Evolutionary conservation across 1,284 basidiomycete genomes (phyloP), one percentile per base, ranked within the genome.

Genomic region (Microbotryum intermedium): DNA sequence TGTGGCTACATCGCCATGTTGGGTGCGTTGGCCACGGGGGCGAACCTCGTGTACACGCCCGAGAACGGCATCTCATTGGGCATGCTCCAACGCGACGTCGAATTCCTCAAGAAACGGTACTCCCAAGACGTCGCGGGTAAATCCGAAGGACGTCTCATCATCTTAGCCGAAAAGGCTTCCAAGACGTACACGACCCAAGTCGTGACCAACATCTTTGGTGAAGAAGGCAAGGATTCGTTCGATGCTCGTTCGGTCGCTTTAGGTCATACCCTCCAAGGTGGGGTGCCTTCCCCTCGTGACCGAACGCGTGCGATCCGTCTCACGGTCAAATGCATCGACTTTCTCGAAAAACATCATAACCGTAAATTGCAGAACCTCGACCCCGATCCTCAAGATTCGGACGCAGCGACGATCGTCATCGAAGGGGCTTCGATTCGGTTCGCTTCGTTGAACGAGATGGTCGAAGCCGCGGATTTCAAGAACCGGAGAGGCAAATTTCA

Each of bases 201-300:
- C 56, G 83, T 99, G 69, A 94, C 87, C 66, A 89, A 90, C 74
- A 94, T 99, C 78, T 78, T 97, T 76, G 87, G 87, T 70, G 92
- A 97, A 72, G 94, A 98, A 76, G 94, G 94, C 48, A 83, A 84
- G 20, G 73, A 80, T 8, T 79, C 95, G n/a, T 98, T 97, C 72
- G 95, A 98, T 77, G 85, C 94, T 21, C 86, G 95, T 52, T 88
- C 84, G 13, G 95, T 94, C 20, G 86, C 88, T 4, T 84, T 99
- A 23, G 94, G 95, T 11, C 95, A 98, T 77, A 97, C 92, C 2
- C 79, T 98, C 10, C 94, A 99, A 74, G 94, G 94, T 21, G 91
- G 91, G 6, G 85, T 90, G 5, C 94, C 94, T 4, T 94, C 92
- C 0, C 94, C 94, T 0, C 81, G 90, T 67, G 95, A 98, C 77